Evolutionary conservation across 495 filamentous ascomycete genomes (phyloP), one percentile per base, ranked within the genome.

Genomic region (Penicillium lagena): DNA sequence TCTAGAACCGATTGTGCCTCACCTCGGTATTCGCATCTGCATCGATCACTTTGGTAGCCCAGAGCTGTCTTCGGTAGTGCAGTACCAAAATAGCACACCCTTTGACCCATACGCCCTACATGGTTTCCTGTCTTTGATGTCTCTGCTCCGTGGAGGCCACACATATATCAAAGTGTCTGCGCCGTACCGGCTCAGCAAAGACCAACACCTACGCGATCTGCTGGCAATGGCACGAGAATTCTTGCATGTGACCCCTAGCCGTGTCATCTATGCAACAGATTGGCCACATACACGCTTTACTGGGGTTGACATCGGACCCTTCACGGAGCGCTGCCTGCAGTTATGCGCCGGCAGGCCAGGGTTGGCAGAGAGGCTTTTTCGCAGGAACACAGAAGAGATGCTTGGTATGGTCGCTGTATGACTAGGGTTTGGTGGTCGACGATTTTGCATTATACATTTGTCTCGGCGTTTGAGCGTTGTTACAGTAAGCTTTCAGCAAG

Each of bases 261-360:
- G 62, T 22, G 56, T 71, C n/a, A 59, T 78, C 9, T 78, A 68
- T 47, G 74, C 71, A 1, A 75, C 68, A 2, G 74, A 78, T 54
- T 78, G 74, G 74, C 74, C 74, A 9, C 72, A 76, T 52, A 78
- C 74, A 10, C 66, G 73, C 15, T 74, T 67, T 42, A 60, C 67
- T 5, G 62, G 63, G 2, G 43, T 73, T 12, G 62, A 78, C 50
- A 68, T 73, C 17, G 57, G 46, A 17, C 67, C 64, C 4, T 77
- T 70, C 43, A 66, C 69, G 7, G 60, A 74, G 32, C 51, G 58
- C 41, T 65, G 67, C 43, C 50, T 77, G 46, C 59, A 63, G 12
- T 54, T 69, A 43, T 76, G 74, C 48, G 56, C 52, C 4, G 43
- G 55, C 1, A 57, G 69, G 39, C 55, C 60, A 5, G 60, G 56